Evolutionary conservation across 2,329 filamentous ascomycete genomes (phyloP).

Genomic region (Zymoseptoria crescenta): DNA sequence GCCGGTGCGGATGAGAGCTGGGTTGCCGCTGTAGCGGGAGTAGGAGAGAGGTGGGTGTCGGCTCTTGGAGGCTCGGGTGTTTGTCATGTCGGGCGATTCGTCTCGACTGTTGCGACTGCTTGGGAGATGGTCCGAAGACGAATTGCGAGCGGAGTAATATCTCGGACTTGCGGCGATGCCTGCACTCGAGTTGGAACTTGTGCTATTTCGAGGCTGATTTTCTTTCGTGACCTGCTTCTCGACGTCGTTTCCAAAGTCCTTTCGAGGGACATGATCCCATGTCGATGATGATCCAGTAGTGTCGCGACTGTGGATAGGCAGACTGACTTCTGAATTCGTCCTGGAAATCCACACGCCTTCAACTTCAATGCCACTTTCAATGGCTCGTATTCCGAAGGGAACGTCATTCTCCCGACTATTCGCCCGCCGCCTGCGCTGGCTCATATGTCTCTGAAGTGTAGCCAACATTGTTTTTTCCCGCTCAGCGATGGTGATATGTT

Average conservation of each 20-base stretch:
- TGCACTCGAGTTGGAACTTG: conserved; percentile 8
- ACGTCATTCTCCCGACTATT: conserved; percentile 53
- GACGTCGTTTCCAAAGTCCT: conserved; percentile 10
- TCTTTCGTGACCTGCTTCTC: conserved; percentile 11
- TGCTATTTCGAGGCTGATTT: conserved; percentile 1
- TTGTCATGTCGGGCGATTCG: conserved; percentile 8
- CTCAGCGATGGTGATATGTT: conserved; percentile 31
- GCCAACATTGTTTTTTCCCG: conserved; percentile 23
- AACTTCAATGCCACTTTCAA: conserved; percentile 74
- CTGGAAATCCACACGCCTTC: conserved; percentile 63
- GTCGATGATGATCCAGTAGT: conserved; percentile 15
- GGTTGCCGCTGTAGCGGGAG: conserved; percentile 32
- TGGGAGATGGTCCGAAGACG: conserved; percentile 30
- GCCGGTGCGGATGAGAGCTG: conserved; percentile 28
- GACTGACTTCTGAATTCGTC: conserved; percentile 30
- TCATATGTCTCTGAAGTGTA: conserved; percentile 28
- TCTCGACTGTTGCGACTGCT: conserved; percentile 13
- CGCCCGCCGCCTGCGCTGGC: conserved; percentile 16
- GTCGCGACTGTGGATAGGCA: conserved; percentile 23
- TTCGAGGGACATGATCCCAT: conserved; percentile 11
- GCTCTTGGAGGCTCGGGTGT: conserved; percentile 16
- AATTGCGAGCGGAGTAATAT: conserved; percentile 20
- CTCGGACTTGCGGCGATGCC: conserved; percentile 19
- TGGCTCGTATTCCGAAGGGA: conserved; percentile 77
- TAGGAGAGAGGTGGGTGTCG: conserved; percentile 30